Evolutionary conservation across 768 basidiomycete genomes (phyloP).

Genomic region (Scleroderma bovista): DNA sequence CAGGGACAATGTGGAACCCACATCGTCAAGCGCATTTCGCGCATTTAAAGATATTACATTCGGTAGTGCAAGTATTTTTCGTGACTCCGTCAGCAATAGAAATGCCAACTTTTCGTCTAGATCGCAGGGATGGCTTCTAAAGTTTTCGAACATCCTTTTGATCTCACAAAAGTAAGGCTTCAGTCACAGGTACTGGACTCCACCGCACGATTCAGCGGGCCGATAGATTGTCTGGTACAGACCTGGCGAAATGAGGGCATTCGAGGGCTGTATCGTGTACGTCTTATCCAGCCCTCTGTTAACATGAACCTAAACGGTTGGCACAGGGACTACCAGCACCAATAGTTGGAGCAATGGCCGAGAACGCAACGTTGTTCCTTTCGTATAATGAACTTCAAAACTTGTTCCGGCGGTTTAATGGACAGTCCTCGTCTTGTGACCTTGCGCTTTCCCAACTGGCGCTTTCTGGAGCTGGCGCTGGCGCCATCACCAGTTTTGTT

Average conservation of each 20-base stretch:
- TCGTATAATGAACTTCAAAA: constrained; percentile 76
- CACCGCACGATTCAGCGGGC: constrained; percentile 70
- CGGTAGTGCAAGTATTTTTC: constrained; percentile 43
- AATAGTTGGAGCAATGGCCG: constrained; percentile 85
- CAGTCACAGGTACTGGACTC: constrained; percentile 84
- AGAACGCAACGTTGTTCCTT: constrained; percentile 86
- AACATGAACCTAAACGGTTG: not conserved
- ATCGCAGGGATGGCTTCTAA: constrained; percentile 82
- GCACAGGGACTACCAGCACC: constrained; percentile 87
- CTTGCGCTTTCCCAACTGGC: constrained; percentile 66
- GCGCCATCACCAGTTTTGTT: constrained; percentile 79
- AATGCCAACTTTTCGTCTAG: constrained; percentile 31
- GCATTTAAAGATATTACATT: constrained; percentile 47
- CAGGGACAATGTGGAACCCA: constrained; percentile 11
- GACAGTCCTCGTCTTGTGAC: constrained; percentile 32
- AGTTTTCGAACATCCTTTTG: constrained; percentile 91
- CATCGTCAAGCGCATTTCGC: constrained; percentile 11
- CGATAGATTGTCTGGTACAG: constrained; percentile 78
- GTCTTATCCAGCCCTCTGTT: constrained; percentile 21
- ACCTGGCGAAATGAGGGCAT: constrained; percentile 82
- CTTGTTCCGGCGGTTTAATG: constrained; percentile 41
- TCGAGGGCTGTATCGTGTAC: constrained; percentile 61
- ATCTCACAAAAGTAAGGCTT: constrained; percentile 90
- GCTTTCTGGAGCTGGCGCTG: constrained; percentile 83
- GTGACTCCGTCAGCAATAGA: not conserved